Evolutionary conservation across 1,284 basidiomycete genomes (phyloP).

Genomic region (Ganoderma resinaceum): DNA sequence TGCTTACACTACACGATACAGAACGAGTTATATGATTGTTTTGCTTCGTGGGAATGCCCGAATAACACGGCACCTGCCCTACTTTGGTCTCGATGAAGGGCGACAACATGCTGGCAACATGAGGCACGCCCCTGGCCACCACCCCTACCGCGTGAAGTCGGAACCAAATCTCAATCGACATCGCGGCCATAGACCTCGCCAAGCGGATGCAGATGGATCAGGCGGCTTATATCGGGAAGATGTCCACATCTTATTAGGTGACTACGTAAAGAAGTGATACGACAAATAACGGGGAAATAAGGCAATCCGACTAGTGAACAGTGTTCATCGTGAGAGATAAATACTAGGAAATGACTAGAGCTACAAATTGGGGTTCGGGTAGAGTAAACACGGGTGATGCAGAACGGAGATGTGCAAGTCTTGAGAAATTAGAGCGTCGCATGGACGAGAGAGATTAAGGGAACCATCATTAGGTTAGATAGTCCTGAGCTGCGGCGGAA

Average conservation of each 20-base stretch:
- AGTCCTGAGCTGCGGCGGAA: constrained; percentile 6
- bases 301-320: background rate
- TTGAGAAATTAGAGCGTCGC: background rate
- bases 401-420: background rate
- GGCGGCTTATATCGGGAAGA: background rate
- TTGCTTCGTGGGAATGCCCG: background rate
- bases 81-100: background rate
- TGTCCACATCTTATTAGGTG: constrained; percentile 1
- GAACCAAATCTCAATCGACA: background rate
- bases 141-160: background rate
- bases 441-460: constrained; percentile 6
- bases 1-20: background rate
- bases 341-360: constrained; percentile 6
- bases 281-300: constrained; percentile 1
- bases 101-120: background rate
- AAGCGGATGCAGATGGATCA: background rate
- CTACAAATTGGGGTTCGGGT: constrained; percentile 16
- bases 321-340: background rate
- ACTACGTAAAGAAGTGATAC: background rate
- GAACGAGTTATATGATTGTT: constrained; percentile 1
- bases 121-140: background rate
- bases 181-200: background rate
- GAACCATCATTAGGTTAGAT: background rate
- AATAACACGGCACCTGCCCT: background rate
- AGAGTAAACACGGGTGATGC: constrained; percentile 4